Base-by-base conservation (phyloP, 176 grass and related monocot genomes). In the Dactylis glomerata region DNA sequence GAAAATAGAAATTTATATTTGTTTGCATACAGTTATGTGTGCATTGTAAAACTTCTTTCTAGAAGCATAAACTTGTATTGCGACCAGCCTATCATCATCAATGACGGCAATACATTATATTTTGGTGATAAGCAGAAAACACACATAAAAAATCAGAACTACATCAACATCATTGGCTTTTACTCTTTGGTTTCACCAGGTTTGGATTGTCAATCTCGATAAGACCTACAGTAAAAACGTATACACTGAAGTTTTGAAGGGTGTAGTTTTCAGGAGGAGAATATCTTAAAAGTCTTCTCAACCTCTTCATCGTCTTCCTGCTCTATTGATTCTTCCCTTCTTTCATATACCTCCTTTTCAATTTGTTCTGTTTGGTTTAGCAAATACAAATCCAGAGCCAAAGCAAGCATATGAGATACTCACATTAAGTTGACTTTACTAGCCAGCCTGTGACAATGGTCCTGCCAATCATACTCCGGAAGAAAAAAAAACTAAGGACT, bases 201-300 rank as follows among this genome's bases (percentile, higher is more conserved):
- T 98, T 98, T 83, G 95, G 95, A 80, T 98, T 98, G 22, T 98
- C 92, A 70, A 95, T 98, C 82, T 98, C 81, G 37, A 93, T 95
- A 75, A 93, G 79, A 30, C 92, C 92, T 84, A 89, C 84, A 82
- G 85, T 86, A 87, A 4, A 81, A 11, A 66, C n/a, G 30, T 68
- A 56, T 14, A 77, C 6, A 11, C 50, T 23, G 12, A 24, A 73
- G 20, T 10, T 30, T 8, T 13, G 16, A 75, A 56, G 40, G 22
- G 6, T 58, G 22, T 3, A 57, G 50, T 76, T 76, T 81, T n/a
- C 37, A 91, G 51, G 13, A 73, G 49, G 28, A 54, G 55, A 26
- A 62, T 61, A 77, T 87, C 78, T 61, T 89, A 91, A 91, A n/a
- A 23, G 36, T 78, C 55, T 87, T 92, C 15, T 76, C 82, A 68